Evolutionary conservation across 169 alveolate genomes (phyloP).

Genomic region (Plasmodium adleri): DNA sequence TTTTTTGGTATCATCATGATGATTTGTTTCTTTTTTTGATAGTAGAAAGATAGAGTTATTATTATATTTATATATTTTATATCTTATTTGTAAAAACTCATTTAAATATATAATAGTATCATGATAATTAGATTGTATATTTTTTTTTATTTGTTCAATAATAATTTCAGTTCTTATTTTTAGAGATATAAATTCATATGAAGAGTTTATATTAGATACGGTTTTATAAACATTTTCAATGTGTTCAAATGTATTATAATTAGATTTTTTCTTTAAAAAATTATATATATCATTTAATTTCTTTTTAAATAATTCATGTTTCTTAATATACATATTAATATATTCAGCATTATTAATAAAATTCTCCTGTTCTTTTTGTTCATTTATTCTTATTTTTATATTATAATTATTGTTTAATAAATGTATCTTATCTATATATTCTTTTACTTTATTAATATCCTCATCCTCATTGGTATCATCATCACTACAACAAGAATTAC

Average conservation of each 20-base stretch:
- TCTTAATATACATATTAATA: constrained; percentile 52
- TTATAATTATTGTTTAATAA: constrained; percentile 31
- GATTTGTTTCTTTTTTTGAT: neutral
- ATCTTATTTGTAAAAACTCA: constrained; percentile 46
- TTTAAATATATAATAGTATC: constrained; percentile 28
- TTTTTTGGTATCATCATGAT: neutral
- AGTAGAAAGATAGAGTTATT: neutral
- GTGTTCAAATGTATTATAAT: constrained; percentile 53
- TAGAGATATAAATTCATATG: constrained; percentile 45
- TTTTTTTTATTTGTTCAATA: constrained; percentile 27
- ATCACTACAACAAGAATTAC: constrained; percentile 9
- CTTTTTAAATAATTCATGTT: constrained; percentile 45
- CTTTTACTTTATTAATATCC: constrained; percentile 19
- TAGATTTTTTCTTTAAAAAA: constrained; percentile 56
- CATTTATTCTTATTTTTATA: constrained; percentile 46
- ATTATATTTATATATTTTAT: constrained; percentile 38
- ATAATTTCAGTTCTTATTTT: constrained; percentile 32
- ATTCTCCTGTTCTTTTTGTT: constrained; percentile 63
- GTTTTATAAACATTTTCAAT: constrained; percentile 56
- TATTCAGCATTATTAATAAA: constrained; percentile 48
- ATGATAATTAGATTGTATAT: constrained; percentile 20
- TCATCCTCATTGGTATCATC: constrained; percentile 12
- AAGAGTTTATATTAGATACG: constrained; percentile 42
- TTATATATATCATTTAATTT: constrained; percentile 37
- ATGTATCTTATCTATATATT: constrained; percentile 63